phyloP scores from a whole-genome alignment of 345 rosid genomes.

The Eucalyptus cladocalyx region DNA sequence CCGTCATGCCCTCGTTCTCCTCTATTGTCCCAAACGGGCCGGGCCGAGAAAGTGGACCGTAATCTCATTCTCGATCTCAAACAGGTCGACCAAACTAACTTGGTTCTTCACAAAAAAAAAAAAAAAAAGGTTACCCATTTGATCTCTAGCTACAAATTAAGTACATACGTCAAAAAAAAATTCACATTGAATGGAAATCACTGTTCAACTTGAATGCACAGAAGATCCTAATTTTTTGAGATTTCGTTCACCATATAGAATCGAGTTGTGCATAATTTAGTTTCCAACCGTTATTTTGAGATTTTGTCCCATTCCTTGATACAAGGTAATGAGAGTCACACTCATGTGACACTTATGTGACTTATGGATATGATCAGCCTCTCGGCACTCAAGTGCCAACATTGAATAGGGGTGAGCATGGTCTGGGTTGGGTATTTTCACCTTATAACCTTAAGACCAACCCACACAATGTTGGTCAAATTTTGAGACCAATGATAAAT shows the following conservation, averaged over 20 bases:
- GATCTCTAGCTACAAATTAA: neutral
- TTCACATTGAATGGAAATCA: neutral
- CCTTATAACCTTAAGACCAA: no score
- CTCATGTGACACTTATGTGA: neutral
- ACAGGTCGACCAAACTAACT: neutral
- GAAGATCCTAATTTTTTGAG: neutral
- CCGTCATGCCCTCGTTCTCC: neutral
- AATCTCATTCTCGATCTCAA: neutral
- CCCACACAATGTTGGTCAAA: accelerated
- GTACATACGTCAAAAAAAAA: neutral
- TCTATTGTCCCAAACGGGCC: neutral
- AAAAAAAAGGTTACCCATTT: no score
- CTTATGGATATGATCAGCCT: neutral
- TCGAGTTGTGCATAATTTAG: neutral
- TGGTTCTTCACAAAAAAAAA: neutral
- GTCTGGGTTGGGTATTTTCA: accelerated
- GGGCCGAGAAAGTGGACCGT: neutral
- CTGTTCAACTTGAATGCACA: neutral
- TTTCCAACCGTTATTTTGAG: neutral
- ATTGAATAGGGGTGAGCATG: accelerated
- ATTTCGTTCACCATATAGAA: neutral
- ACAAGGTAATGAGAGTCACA: neutral
- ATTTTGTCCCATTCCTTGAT: neutral
- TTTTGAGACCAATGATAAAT: accelerated
- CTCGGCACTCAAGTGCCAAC: accelerated